Base-by-base conservation (phyloP, 139 green algal species). In the Coelastrella sp. region DNA sequence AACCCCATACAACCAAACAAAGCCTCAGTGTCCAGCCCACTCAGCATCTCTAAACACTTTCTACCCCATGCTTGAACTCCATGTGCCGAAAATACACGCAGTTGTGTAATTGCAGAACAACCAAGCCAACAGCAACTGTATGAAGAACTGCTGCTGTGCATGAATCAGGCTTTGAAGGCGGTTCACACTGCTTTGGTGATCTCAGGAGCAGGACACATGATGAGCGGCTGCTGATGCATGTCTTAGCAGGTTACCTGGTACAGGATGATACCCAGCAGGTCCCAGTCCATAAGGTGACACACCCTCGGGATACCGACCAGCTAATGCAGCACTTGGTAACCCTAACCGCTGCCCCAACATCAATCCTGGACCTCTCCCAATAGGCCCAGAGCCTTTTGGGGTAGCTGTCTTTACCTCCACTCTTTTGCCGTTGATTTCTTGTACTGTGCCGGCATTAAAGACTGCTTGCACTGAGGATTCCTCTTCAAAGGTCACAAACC, bases 371-470 rank as follows among this genome's bases (percentile, higher is more conserved):
- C 84, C 72, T 5, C 77, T 35, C 25, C 64, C 84, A 13, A 85
- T 68, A 1, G 90, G 87, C 41, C 91, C 91, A 27, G 93, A 93
- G 9, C 94, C 94, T 85, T 94, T 95, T 7, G 94, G 94, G 0
- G 94, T 98, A 32, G 94, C 94, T 34, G 67, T 88, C 79, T 97
- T 97, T 0, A 97, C 93, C 79, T 96, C 93, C 34, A 98, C 93
- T 57, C 87, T 78, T 83, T 97, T 97, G 40, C 93, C 93, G 17
- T 72, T 83, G 17, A 98, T 79, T 78, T 94, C 89, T 37, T 98
- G 94, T 89, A 96, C 94, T 25, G 77, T 62, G 41, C 93, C 94
- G 0, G 81, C 81, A 2, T 71, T 35, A 73, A 97, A 96, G 17
- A 96, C 92, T 38, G 86, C 81, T 40, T 94, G 85, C 6, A 94